Conservation (phyloP, 1,284 basidiomycete species). For the Phylloporus gajari region DNA sequence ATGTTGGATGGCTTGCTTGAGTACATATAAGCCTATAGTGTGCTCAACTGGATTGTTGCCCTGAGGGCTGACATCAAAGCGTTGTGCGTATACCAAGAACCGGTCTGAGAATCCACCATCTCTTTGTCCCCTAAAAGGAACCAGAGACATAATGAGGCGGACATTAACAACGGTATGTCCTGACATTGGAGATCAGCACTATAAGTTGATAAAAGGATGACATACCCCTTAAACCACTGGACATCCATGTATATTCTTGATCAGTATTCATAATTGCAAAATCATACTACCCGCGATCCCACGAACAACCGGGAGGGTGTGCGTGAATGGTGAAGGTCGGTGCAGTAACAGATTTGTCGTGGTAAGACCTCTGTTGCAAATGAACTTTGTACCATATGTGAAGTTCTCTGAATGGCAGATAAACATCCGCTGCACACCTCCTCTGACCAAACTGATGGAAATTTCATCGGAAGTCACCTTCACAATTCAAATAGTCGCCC, state of each 20-base stretch:
- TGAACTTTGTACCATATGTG: not conserved
- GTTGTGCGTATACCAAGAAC: too few relatives aligned
- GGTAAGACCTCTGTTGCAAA: not conserved
- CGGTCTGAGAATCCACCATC: too few relatives aligned
- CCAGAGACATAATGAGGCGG: not conserved
- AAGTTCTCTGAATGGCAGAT: not conserved
- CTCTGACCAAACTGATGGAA: not conserved
- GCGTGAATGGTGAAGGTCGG: not conserved
- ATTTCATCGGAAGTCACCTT: not conserved
- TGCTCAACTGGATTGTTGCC: too few relatives aligned
- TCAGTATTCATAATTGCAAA: too few relatives aligned
- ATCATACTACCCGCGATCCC: too few relatives aligned
- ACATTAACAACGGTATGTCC: not conserved
- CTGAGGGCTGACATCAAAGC: too few relatives aligned
- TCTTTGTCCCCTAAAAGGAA: too few relatives aligned
- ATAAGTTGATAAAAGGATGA: too few relatives aligned
- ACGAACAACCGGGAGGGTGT: not conserved
- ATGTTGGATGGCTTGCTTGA: not conserved
- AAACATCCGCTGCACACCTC: not conserved
- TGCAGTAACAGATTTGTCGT: not conserved
- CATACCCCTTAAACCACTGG: too few relatives aligned
- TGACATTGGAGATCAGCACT: not conserved
- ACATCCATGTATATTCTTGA: too few relatives aligned
- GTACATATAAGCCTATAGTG: not conserved
- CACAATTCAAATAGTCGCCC: not conserved